Base-by-base conservation (phyloP, 2,329 filamentous ascomycete species). In the Lasiodiplodia citricola region DNA sequence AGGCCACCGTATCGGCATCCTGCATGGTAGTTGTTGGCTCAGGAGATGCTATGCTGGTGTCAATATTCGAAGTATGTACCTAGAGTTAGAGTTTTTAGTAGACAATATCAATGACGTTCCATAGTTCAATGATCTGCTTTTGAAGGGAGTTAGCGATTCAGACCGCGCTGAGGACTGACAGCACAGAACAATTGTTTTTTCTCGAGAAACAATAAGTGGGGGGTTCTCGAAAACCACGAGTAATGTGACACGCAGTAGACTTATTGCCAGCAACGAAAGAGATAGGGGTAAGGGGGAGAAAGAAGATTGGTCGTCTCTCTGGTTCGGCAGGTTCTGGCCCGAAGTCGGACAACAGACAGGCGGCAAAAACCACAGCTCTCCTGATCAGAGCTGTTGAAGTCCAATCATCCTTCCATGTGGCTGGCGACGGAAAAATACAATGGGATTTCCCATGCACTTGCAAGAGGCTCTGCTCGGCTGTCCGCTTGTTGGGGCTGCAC, bases 381-480 rank as follows among this genome's bases (percentile, higher is more conserved):
- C 58, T 37, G 41, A 51, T 35, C 57, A 44, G 31, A 37, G 4
- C 5, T 8, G 23, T 35, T 35, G 23, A 16, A 35, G 35, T 14
- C 41, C 58, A 50, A 37, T 35, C 10, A 14, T 14, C 3, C 10
- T 23, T 16, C 7, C 16, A 21, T 10, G 38, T 62, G 58, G 58
- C 23, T 51, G 21, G 47, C 47, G 25, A 16, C 58, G 58, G 58
- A 50, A 62, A 51, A 62, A 62, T 44, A n/a, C 11, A 25, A n/a
- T 35, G 18, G n/a, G 28, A 62, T 31, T 16, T n/a, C 13, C 44
- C 57, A 23, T 31, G 14, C 14, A 18, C 21, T 18, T 50, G 41
- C 57, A 41, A 13, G 25, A 47, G 41, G 57, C 57, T 57, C 38
- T 41, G 41, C 25, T 25, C 41, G 25, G 41, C 21, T 51, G 41